Conservation (phyloP, 2,329 filamentous ascomycete species). For the Talaromyces albobiverticillius region DNA sequence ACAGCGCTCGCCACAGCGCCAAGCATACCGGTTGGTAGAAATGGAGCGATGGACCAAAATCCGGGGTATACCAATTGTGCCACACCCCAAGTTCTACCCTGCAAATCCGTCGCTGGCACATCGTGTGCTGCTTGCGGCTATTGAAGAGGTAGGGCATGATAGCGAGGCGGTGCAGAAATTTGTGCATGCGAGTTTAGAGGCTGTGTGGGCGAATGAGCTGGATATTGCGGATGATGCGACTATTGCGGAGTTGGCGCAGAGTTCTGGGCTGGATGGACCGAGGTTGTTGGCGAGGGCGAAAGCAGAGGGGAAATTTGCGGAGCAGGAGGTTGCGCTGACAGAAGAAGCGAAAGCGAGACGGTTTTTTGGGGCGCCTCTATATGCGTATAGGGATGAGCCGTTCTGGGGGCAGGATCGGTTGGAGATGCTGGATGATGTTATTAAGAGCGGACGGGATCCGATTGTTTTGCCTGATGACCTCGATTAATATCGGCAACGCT, state of each 20-base stretch:
- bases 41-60: conserved; percentile 24
- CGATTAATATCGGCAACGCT: too few species aligned
- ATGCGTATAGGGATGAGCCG: conserved; percentile 21
- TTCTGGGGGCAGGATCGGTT: conserved; percentile 28
- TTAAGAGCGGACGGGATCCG: conserved; percentile 18
- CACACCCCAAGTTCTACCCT: conserved; percentile 18
- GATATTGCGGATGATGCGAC: not conserved
- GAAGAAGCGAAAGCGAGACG: conserved; percentile 18
- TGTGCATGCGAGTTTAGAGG: conserved; percentile 15
- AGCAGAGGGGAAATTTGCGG: not conserved
- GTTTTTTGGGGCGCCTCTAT: conserved; percentile 24
- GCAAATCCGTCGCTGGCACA: conserved; percentile 29
- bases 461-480: not conserved
- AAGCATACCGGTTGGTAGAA: conserved; percentile 25
- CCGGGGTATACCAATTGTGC: conserved; percentile 26
- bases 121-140: conserved; percentile 23
- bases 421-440: conserved; percentile 24
- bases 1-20: conserved; percentile 27
- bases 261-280: not conserved
- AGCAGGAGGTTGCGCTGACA: conserved; percentile 13
- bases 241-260: not conserved
- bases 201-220: conserved; percentile 8
- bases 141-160: conserved; percentile 13
- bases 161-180: conserved; percentile 11
- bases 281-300: not conserved